Base-by-base conservation (phyloP, 2,329 filamentous ascomycete genomes). In the Bimuria novae-zelandiae region DNA sequence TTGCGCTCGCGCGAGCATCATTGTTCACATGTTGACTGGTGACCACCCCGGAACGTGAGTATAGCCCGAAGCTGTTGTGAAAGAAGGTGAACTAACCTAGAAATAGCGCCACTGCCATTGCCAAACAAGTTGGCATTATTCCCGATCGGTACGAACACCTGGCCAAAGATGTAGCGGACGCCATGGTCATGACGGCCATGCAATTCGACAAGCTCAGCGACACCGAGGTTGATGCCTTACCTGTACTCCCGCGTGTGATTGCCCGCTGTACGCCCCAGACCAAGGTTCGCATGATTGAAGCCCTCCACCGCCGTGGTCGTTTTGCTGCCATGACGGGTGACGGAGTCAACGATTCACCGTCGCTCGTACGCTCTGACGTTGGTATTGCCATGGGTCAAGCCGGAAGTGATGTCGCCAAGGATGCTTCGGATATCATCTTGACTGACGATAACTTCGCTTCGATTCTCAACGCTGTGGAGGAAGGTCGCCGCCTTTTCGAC, bases 1-100 rank as follows among this genome's bases (percentile, higher is more conserved):
- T 29, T 68, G 67, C 49, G 59, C 64, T 39, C 61, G 65, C 41
- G 67, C 67, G 36, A 62, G 63, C 56, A 77, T 79, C 33, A 71
- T 71, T 23, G 76, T 79, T 1, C 76, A 78, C 60, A 79, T 79
- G 77, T 65, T 79, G 32, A 79, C 77, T 42, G 77, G 77, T 39
- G 77, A 79, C 46, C 76, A 78, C 49, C 71, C 75, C 5, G 72
- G 72, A 41, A 78, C 76, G 16, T 37, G 16, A 37, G 35, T 37
- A 37, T 16, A 17, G 12, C 30, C 7, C 10, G 4, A 6, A 12
- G 16, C 12, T 6, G 6, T 19, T 7, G n/a, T 21, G 17, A 16
- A 17, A 11, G 6, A 37, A 3, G 7, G 16, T 7, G 7, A 37
- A n/a, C 16, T 16, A 37, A 8, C 35, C 12, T 19, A 6, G n/a